Evolutionary conservation across 139 green algal genomes (phyloP).

Genomic region (Coelastrella sp.): DNA sequence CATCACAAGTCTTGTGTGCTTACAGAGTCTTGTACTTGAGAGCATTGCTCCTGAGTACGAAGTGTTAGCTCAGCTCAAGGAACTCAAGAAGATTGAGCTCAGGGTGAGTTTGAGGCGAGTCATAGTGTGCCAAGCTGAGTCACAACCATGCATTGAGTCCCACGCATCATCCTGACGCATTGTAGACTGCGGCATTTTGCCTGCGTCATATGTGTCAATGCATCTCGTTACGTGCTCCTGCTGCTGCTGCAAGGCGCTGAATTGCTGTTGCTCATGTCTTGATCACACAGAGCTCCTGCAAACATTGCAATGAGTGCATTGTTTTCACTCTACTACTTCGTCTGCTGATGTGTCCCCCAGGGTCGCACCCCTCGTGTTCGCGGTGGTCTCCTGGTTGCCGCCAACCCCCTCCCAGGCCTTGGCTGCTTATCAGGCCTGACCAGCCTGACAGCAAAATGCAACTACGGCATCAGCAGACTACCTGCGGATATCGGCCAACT

Average conservation of each 20-base stretch:
- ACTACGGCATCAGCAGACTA: conserved; percentile 52
- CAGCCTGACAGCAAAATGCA: conserved; percentile 35
- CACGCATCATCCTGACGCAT: too few species aligned
- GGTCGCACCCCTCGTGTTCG: conserved; percentile 19
- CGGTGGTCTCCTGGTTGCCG: background rate
- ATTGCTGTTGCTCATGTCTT: too few species aligned
- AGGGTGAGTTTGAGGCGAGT: background rate
- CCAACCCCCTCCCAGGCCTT: conserved; percentile 46
- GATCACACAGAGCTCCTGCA: too few species aligned
- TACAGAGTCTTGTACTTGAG: conserved; percentile 31
- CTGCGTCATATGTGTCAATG: too few species aligned
- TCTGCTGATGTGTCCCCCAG: background rate
- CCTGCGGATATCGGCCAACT: conserved; percentile 24
- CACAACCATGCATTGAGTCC: too few species aligned
- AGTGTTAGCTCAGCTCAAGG: background rate
- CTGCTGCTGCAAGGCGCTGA: too few species aligned
- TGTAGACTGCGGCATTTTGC: too few species aligned
- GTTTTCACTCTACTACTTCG: too few species aligned
- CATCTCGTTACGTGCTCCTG: too few species aligned
- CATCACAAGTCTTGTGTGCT: background rate
- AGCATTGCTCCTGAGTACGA: conserved; percentile 1
- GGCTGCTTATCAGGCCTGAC: conserved; percentile 8
- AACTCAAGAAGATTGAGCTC: background rate
- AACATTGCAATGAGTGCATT: too few species aligned
- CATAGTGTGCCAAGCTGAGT: too few species aligned